Evolutionary conservation across 78 protist species (phyloP).

Genomic region (Guillardia theta): DNA sequence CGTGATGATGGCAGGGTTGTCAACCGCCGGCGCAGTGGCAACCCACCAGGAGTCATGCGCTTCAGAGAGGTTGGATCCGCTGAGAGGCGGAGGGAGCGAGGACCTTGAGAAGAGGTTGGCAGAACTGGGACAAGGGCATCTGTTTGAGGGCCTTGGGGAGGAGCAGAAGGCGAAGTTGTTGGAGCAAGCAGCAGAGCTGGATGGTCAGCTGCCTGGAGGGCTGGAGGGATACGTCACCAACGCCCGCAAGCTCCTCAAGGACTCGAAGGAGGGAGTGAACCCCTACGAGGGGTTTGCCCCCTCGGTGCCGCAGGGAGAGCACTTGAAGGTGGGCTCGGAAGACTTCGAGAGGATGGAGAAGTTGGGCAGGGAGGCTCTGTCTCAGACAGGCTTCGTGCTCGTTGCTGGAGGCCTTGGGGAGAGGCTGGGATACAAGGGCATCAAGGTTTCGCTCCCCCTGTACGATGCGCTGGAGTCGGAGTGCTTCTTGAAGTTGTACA

Average conservation of each 20-base stretch:
- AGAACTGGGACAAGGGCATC: background rate
- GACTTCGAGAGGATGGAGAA: conserved; percentile 23
- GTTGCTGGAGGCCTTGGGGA: conserved; percentile 65
- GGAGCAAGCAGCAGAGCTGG: conserved; percentile 10
- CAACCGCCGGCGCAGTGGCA: no score
- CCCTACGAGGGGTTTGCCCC: conserved; percentile 49
- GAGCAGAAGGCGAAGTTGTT: background rate
- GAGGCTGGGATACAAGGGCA: conserved; percentile 62
- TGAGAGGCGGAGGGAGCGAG: background rate
- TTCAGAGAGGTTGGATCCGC: no score
- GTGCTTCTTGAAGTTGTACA: conserved; percentile 50
- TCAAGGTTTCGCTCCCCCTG: conserved; percentile 58
- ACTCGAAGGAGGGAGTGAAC: background rate
- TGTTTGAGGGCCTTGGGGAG: background rate
- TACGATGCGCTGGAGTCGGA: conserved; percentile 14
- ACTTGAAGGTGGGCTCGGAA: background rate
- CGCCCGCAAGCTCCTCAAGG: conserved; percentile 30
- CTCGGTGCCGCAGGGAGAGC: conserved; percentile 41
- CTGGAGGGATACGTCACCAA: conserved; percentile 24
- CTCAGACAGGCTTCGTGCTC: conserved; percentile 27
- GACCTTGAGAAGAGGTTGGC: background rate
- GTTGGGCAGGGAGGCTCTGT: background rate
- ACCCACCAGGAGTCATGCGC: no score
- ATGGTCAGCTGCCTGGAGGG: conserved; percentile 51
- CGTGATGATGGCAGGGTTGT: no score